Conservation (phyloP, 225 moss, liverwort and hornwort species). For the Straminergon stramineum region DNA sequence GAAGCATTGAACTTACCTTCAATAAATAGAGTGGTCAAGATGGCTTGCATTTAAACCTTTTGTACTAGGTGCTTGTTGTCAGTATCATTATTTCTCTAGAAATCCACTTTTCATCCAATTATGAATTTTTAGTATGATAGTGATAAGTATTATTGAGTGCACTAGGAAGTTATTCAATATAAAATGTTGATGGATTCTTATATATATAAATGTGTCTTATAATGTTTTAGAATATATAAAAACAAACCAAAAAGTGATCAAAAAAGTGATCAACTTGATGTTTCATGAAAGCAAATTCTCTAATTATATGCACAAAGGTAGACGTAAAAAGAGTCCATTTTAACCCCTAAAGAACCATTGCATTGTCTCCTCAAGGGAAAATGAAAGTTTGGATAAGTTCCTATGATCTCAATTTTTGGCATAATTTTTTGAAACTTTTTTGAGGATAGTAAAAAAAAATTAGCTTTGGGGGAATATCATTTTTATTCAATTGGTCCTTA, state of each 20-base stretch:
- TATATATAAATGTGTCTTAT: no score
- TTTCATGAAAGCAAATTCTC: not conserved
- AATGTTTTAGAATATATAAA: fast-evolving
- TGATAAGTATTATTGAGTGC: not conserved
- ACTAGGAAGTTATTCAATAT: not conserved
- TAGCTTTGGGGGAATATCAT: not conserved
- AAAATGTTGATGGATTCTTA: not conserved
- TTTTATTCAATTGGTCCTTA: not conserved
- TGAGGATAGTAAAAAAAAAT: no score
- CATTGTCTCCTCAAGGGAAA: fast-evolving
- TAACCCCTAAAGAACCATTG: not conserved
- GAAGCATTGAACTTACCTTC: not conserved
- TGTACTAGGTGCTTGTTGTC: not conserved
- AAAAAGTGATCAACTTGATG: not conserved
- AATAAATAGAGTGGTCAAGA: not conserved
- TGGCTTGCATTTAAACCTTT: not conserved
- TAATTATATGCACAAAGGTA: not conserved
- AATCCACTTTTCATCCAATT: not conserved
- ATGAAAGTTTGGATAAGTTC: not conserved
- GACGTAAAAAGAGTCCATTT: not conserved
- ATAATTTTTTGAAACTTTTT: fast-evolving
- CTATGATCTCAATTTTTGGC: not conserved
- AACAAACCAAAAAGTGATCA: not conserved
- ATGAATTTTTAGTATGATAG: not conserved
- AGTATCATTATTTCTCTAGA: not conserved